Percentiles rank a stretch among this genome's conserved stretches.
phyloP scores from a whole-genome alignment of 768 basidiomycete genomes.

The Clitopilus passeckerianus region DNA sequence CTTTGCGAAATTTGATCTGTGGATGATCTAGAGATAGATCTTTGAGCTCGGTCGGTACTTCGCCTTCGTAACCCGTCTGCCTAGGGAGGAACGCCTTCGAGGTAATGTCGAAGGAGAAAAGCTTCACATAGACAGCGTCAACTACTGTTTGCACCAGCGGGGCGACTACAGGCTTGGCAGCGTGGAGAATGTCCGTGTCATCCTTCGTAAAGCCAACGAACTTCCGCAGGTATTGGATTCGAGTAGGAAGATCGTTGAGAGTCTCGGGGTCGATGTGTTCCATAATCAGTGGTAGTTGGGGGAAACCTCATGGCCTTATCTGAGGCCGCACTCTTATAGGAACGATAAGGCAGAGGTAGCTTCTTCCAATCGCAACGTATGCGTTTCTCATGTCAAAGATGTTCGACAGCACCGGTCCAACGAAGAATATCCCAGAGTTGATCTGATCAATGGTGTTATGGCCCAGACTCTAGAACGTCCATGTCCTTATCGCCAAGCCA shows the following conservation, averaged over 20 bases:
- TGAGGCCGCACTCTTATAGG: background rate
- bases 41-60: background rate
- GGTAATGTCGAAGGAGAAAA: slow-evolving; percentile 2
- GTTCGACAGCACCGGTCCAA: too few species aligned
- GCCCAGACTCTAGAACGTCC: too few species aligned
- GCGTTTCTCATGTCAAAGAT: too few species aligned
- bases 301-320: background rate
- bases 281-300: background rate
- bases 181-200: background rate
- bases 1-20: slow-evolving; percentile 3
- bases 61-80: background rate
- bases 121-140: slow-evolving; percentile 1
- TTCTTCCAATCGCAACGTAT: background rate
- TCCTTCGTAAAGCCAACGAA: slow-evolving; percentile 1
- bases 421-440: too few species aligned
- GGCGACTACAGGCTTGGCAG: background rate
- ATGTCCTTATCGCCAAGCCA: too few species aligned
- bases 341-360: background rate
- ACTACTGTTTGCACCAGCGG: background rate
- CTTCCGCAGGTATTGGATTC: slow-evolving; percentile 2
- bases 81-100: slow-evolving; percentile 1
- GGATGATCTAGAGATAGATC: background rate
- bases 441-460: too few species aligned
- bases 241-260: background rate
- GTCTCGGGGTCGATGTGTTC: background rate